Base-by-base conservation (phyloP, 148 eudicot genomes). In the Fallopia convolvulus region DNA sequence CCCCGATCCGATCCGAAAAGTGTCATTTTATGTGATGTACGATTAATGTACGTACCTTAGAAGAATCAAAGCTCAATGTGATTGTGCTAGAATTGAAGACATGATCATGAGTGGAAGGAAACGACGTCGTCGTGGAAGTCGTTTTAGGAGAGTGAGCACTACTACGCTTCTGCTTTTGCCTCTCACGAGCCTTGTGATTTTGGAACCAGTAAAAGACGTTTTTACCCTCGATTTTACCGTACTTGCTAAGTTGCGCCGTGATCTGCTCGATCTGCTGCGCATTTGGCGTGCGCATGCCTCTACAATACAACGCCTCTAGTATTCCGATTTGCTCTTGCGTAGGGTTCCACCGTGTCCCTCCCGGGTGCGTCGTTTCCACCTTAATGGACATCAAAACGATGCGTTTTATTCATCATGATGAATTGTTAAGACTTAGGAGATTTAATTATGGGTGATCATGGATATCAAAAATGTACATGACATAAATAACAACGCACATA, bases 161-260 rank as follows among this genome's bases (percentile, higher is more conserved):
- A 71, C 76, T 85, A 61, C 97, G 97, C 80, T 94, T 94, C 72
- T 87, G 92, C 88, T 89, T 94, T 77, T 94, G 98, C 46, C 98
- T 87, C 78, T 92, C 97, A 15, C 98, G 88, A n/a, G 98, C 98
- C 77, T 94, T 94, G 70, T 94, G 98, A 70, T 94, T 94, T 70
- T 94, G 98, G 65, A 94, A 94, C 98, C 98, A 94, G 76, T 94
- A 94, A 77, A 94, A 94, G 66, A 94, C 98, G 77, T 94, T 94
- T 83, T 94, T 94, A 20, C 98, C 98, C 87, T 94, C 98, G 12
- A 92, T 94, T 79, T 90, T 94, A 4, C 98, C 97, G 36, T 84
- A 94, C 76, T 88, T 92, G 9, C 86, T 79, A 1, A 94, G 82
- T 46, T 92, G 91, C 7, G 84, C 83, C 0, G 97, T 92, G 82